Evolutionary conservation across 306 rosid species (phyloP).

Genomic region (Dryas drummondii): DNA sequence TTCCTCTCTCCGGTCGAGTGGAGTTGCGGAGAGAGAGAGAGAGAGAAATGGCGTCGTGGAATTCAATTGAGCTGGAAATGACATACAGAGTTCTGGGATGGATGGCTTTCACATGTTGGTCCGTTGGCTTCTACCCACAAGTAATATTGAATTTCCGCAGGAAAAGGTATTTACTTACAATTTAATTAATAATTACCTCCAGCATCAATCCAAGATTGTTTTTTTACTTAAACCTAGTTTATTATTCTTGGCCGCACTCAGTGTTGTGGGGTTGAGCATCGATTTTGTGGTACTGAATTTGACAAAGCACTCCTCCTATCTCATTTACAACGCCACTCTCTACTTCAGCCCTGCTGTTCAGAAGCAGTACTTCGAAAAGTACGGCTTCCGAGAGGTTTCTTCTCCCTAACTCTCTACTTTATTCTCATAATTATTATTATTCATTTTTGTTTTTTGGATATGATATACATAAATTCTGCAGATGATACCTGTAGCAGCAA

Average conservation of each 20-base stretch:
- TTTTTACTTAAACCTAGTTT: too few relatives aligned
- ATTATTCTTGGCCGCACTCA: background rate
- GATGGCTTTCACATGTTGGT: conserved; percentile 70
- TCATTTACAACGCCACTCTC: conserved; percentile 74
- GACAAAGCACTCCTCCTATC: conserved; percentile 81
- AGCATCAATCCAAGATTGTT: background rate
- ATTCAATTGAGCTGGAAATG: conserved; percentile 61
- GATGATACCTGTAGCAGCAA: conserved; percentile 98
- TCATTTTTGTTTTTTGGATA: too few relatives aligned
- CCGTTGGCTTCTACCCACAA: conserved; percentile 81
- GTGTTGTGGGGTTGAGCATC: conserved; percentile 92
- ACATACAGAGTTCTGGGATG: conserved; percentile 70
- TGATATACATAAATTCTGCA: conserved; percentile 18
- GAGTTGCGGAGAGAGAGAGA: too few relatives aligned
- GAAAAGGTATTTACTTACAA: conserved; percentile 48
- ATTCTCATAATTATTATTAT: background rate
- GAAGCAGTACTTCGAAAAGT: conserved; percentile 63
- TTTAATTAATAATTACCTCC: background rate
- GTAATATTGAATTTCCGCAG: conserved; percentile 73
- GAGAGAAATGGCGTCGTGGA: conserved; percentile 61
- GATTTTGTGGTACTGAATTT: conserved; percentile 79
- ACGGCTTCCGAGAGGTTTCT: conserved; percentile 67
- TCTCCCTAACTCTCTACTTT: background rate
- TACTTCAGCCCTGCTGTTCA: conserved; percentile 73
- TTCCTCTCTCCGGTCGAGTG: too few relatives aligned